Evolutionary conservation across 768 basidiomycete genomes (phyloP).

Genomic region (Termitomyces sp.): DNA sequence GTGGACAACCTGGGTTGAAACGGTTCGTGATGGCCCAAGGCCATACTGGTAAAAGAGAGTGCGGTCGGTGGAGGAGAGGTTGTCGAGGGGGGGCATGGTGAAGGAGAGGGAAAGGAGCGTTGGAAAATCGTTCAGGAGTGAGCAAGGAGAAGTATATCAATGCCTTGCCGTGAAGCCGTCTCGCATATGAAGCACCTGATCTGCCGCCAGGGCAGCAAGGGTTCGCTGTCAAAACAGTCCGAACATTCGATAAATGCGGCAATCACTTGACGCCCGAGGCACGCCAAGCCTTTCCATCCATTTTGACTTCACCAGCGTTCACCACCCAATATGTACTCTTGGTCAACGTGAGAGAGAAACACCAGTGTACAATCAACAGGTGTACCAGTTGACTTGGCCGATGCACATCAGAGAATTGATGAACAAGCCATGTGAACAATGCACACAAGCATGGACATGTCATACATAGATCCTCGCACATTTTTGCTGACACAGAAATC

Average conservation of each 20-base stretch:
- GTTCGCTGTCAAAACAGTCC: neutral
- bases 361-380: neutral
- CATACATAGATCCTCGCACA: neutral
- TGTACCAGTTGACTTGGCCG: neutral
- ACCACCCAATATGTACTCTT: too few relatives aligned
- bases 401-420: neutral
- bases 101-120: neutral
- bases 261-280: neutral
- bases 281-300: neutral
- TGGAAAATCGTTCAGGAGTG: neutral
- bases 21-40: slow-evolving; percentile 30
- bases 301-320: too few relatives aligned
- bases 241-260: slow-evolving; percentile 1
- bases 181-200: neutral
- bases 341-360: too few relatives aligned
- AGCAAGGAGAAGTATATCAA: slow-evolving; percentile 3
- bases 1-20: slow-evolving; percentile 47
- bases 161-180: slow-evolving; percentile 4
- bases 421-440: too few relatives aligned
- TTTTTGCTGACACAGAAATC: neutral
- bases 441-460: neutral
- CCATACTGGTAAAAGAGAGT: slow-evolving; percentile 42
- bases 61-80: slow-evolving; percentile 32
- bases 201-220: slow-evolving; percentile 5
- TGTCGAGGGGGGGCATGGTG: slow-evolving; percentile 7